Percentiles rank a stretch among this genome's conserved stretches.
Evolutionary conservation across 768 basidiomycete species (phyloP).

Genomic region (Thelephora ganbajun): DNA sequence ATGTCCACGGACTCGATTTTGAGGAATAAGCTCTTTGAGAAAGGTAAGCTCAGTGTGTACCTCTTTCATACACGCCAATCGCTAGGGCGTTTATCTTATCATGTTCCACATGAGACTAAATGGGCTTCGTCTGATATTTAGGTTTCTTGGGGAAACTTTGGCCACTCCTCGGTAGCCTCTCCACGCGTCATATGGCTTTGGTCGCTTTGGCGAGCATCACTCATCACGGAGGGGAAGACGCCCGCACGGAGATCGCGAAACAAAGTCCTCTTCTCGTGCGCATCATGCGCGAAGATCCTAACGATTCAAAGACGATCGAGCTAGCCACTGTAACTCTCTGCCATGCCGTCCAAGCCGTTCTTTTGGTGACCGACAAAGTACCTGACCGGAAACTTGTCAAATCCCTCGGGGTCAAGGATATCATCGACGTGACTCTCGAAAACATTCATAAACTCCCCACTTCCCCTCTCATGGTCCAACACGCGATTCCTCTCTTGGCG

Average conservation of each 20-base stretch:
- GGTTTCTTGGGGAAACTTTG: constrained; percentile 43
- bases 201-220: constrained; percentile 41
- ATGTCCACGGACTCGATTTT: constrained; percentile 8
- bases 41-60: constrained; percentile 1
- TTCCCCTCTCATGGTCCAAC: constrained; percentile 30
- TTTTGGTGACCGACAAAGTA: constrained; percentile 16
- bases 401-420: constrained; percentile 13
- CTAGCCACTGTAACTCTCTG: constrained; percentile 34
- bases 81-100: neutral
- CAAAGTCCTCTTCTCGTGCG: constrained; percentile 24
- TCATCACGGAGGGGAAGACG: constrained; percentile 38
- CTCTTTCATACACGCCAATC: no score
- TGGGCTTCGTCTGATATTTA: constrained; percentile 9
- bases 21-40: constrained; percentile 8
- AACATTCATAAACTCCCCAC: constrained; percentile 29
- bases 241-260: constrained; percentile 35
- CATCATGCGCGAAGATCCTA: constrained; percentile 30
- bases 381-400: neutral
- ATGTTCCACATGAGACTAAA: neutral
- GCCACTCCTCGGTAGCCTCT: constrained; percentile 34
- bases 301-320: constrained; percentile 33
- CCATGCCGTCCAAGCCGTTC: constrained; percentile 31
- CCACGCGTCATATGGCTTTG: constrained; percentile 36
- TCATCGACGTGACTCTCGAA: constrained; percentile 29
- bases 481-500: constrained; percentile 34